Base-by-base conservation (phyloP, 768 basidiomycete species). In the Serendipita sp. region DNA sequence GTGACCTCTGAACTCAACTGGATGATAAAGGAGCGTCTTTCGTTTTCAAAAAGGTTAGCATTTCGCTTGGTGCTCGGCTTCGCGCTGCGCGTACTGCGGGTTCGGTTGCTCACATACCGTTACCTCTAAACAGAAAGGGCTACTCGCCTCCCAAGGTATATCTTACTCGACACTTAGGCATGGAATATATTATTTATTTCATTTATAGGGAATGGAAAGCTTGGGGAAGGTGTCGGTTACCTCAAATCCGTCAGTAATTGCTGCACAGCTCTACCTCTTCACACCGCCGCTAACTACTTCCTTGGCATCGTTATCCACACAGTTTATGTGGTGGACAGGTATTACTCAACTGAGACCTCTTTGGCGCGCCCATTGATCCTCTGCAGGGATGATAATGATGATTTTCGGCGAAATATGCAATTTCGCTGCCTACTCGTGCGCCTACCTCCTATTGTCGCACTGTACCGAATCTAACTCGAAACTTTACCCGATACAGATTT, bases 31-130 rank as follows among this genome's bases (percentile, higher is more conserved):
- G 95, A 3, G 81, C 81, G 42, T 88, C 85, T 68, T 98, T 97
- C 72, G 94, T 98, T 2, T 86, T 99, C 77, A 99, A 99, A 82
- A 99, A 99, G 81, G 95, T 90, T 38, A 70, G 95, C 89, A 5
- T 76, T 91, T 20, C 71, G 91, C 61, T 79, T 83, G 72, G 82
- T 85, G 71, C 88, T 89, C 76, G 86, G 87, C 64, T 91, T 89
- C 67, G 38, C 14, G 38, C 38, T 38, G 38, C 38, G 38, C 84
- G n/a, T 9, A 5, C 45, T 48, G 45, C 17, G 28, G 16, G 17
- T 58, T 31, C 30, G 26, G 26, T 22, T 34, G 24, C 17, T 58
- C 14, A 31, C 53, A 16, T 26, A 28, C 53, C 4, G 33, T 20
- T 31, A 24, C 24, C 9, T 31, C 17, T 13, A 24, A n/a, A 34